phyloP scores from a whole-genome alignment of 768 basidiomycete genomes.

The Lyophyllum semitale region DNA sequence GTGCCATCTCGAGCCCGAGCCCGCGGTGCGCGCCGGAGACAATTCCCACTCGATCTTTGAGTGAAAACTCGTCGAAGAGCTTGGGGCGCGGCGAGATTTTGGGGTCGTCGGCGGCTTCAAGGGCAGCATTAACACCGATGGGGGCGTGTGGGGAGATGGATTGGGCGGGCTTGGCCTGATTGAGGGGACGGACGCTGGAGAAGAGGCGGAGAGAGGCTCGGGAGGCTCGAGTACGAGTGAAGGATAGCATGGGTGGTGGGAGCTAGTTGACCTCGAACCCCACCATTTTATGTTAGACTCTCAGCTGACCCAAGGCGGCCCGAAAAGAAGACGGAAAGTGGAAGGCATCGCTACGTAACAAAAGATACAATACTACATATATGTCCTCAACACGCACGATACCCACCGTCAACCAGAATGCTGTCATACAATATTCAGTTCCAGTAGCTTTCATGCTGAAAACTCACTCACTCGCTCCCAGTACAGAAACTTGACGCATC shows the following conservation, averaged over 20 bases:
- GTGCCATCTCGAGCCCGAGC: slow-evolving; percentile 82
- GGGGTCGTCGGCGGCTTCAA: slow-evolving; percentile 40
- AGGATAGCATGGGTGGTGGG: background rate
- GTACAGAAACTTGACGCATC: slow-evolving; percentile 80
- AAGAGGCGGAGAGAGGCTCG: background rate
- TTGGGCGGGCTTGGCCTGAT: slow-evolving; percentile 26
- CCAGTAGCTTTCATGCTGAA: too few species aligned
- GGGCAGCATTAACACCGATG: slow-evolving; percentile 63
- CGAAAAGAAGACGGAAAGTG: background rate
- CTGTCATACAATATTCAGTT: too few species aligned
- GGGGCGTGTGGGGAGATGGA: slow-evolving; percentile 58
- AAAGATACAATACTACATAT: too few species aligned
- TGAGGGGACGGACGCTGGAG: background rate
- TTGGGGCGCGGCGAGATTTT: slow-evolving; percentile 41
- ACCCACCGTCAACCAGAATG: too few species aligned
- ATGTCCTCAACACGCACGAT: too few species aligned
- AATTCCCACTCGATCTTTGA: slow-evolving; percentile 57
- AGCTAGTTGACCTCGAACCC: background rate
- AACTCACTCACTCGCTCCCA: slow-evolving; percentile 69
- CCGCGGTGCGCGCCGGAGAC: slow-evolving; percentile 70
- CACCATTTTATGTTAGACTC: background rate
- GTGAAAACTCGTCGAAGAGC: slow-evolving; percentile 60
- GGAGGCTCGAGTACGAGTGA: background rate
- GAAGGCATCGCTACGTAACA: too few species aligned
- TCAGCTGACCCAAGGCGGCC: background rate